Conservation (phyloP, 2,329 filamentous ascomycete species). For the Aspergillus sp. region DNA sequence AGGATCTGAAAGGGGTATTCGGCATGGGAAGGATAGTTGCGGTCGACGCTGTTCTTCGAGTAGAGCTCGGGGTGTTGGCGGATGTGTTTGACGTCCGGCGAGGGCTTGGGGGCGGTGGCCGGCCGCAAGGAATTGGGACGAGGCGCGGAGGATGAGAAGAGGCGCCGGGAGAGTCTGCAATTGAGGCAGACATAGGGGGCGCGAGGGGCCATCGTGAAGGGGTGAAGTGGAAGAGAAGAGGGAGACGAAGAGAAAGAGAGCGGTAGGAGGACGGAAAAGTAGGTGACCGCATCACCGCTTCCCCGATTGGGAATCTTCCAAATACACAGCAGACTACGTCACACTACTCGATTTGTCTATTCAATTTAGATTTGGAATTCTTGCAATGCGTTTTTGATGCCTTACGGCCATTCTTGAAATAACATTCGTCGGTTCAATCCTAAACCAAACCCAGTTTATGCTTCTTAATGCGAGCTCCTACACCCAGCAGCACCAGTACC, state of each 20-base stretch:
- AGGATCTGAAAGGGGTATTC: constrained; percentile 53
- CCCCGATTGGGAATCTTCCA: constrained; percentile 11
- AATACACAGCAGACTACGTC: constrained; percentile 23
- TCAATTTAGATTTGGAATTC: no score
- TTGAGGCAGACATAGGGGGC: constrained; percentile 33
- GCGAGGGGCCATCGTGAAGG: constrained; percentile 23
- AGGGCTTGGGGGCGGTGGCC: constrained; percentile 72
- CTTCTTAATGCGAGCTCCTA: constrained; percentile 76
- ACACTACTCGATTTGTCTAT: not conserved
- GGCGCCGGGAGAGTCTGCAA: constrained; percentile 25
- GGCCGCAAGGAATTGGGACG: constrained; percentile 48
- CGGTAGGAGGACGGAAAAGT: constrained; percentile 1
- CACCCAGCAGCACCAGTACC: constrained; percentile 65
- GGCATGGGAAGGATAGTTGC: constrained; percentile 68
- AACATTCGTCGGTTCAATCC: no score
- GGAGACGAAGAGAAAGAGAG: not conserved
- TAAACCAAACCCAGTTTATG: constrained; percentile 66
- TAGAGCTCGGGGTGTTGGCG: constrained; percentile 79
- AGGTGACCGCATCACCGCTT: constrained; percentile 11
- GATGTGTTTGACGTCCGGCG: constrained; percentile 84
- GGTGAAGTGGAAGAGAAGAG: not conserved
- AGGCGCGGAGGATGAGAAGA: constrained; percentile 17
- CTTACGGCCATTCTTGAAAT: no score
- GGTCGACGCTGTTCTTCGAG: constrained; percentile 75
- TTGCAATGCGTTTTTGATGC: no score